A percentile compares a stretch with the other conserved stretches of the same genome.
Conservation (phyloP, 208 protist genomes). For the Wallacemonas rigidus region DNA sequence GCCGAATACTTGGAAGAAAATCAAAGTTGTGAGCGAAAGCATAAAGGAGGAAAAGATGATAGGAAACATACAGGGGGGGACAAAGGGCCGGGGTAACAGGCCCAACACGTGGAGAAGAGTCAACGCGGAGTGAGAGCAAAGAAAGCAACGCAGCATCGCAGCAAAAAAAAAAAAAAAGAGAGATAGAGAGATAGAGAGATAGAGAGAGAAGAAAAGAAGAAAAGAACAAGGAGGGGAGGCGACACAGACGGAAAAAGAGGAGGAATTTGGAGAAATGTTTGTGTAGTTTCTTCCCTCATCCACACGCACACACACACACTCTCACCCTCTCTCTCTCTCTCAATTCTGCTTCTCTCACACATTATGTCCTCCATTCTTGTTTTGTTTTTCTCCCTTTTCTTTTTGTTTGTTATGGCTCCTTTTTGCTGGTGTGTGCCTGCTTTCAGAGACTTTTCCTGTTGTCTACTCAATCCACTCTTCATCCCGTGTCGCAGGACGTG, state of each 20-base stretch:
- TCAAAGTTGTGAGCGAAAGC: background rate
- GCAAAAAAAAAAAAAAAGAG: background rate
- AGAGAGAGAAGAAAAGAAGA: no score
- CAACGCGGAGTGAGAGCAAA: background rate
- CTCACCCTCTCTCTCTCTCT: no score
- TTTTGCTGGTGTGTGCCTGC: background rate
- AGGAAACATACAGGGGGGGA: background rate
- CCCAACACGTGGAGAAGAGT: no score
- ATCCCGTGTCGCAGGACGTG: background rate
- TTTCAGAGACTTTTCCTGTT: background rate
- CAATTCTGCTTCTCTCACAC: background rate
- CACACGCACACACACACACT: background rate
- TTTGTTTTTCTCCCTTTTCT: background rate
- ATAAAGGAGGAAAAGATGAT: background rate
- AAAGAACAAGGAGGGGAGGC: no score
- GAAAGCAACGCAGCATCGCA: background rate
- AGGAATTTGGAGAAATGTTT: background rate
- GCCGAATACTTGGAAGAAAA: background rate
- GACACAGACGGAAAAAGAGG: background rate
- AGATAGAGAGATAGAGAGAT: no score
- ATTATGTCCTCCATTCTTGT: background rate
- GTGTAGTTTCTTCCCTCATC: background rate
- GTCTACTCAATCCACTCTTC: conserved; percentile 15
- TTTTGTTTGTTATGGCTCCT: background rate
- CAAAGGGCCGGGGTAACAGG: no score